Conservation (phyloP, 257 asterid species). For the Nicotiana obtusifolia region DNA sequence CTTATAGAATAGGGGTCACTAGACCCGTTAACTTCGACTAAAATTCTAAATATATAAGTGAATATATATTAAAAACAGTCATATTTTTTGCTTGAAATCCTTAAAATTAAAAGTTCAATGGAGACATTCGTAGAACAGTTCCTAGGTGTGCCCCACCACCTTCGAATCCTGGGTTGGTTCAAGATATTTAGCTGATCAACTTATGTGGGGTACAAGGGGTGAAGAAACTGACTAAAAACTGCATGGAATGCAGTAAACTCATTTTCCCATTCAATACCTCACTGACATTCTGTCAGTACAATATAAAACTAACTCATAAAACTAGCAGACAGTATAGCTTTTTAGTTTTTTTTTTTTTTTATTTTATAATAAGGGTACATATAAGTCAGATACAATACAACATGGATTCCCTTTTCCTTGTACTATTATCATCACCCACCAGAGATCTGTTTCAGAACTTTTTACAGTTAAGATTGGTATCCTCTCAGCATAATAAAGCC, state of each 20-base stretch:
- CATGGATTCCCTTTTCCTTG: constrained; percentile 77
- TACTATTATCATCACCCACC: constrained; percentile 24
- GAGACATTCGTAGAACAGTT: too few species aligned
- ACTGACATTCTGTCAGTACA: constrained; percentile 37
- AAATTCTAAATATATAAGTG: too few species aligned
- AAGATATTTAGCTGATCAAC: background rate
- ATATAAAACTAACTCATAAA: constrained; percentile 20
- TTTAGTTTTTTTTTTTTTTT: constrained; percentile 14
- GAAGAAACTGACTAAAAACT: constrained; percentile 22
- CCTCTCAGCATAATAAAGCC: constrained; percentile 31
- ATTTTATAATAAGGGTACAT: constrained; percentile 21
- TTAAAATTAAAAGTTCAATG: too few species aligned
- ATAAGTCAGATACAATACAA: constrained; percentile 59
- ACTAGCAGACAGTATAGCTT: constrained; percentile 23
- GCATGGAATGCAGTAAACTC: constrained; percentile 33
- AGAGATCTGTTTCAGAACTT: constrained; percentile 7
- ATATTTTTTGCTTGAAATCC: too few species aligned
- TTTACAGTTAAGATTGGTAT: background rate
- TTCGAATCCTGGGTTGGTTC: too few species aligned
- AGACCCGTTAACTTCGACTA: too few species aligned
- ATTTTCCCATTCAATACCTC: constrained; percentile 41
- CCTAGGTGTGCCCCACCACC: too few species aligned
- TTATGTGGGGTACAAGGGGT: background rate
- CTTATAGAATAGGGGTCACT: too few species aligned
- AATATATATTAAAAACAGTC: too few species aligned